Evolutionary conservation across 2,329 filamentous ascomycete genomes (phyloP), one percentile per base, ranked within the genome.

Genomic region (Penicillium sp.): DNA sequence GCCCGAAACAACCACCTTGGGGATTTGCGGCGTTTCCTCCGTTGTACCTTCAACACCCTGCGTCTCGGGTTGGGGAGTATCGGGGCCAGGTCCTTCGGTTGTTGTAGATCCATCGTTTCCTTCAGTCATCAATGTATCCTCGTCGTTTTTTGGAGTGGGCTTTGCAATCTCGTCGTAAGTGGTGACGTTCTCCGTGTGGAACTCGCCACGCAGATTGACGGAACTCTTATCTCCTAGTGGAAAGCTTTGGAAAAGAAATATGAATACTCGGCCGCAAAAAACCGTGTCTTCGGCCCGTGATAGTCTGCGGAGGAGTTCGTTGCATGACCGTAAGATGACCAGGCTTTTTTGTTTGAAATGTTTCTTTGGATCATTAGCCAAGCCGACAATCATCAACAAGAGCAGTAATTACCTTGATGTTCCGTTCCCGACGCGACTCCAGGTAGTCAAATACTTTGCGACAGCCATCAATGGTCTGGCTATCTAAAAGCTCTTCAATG

Each of bases 221-320:
- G 92, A 95, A 61, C 92, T 96, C 61, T 90, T 92, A 65, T 98
- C 93, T 20, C 90, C 90, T 0, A 98, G 73, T 1, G 92, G 92
- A 56, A 98, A 96, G 62, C 88, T 94, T 62, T 98, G 92, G 64
- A 96, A 98, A 59, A 98, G 79, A 64, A 95, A 99, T 48, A 98
- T 95, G 64, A 96, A 96, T 16, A 99, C 92, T 26, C 92, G 79
- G 11, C 92, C 92, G 57, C 92, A 98, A 60, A 99, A 98, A 0
- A 93, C 88, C 0, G 92, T 93, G 63, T 98, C 92, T 61, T 96
- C 89, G 3, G 92, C 90, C 39, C 92, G 79, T n/a, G 92, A 96
- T 2, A 98, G 74, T 30, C 92, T 78, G 23, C 90, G 81, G n/a
- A 98, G 72, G 11, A 98, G 73, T 66, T 96, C 92, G 62, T 96